Evolutionary conservation across 345 rosid species (phyloP).

Genomic region (Reutealis trisperma): DNA sequence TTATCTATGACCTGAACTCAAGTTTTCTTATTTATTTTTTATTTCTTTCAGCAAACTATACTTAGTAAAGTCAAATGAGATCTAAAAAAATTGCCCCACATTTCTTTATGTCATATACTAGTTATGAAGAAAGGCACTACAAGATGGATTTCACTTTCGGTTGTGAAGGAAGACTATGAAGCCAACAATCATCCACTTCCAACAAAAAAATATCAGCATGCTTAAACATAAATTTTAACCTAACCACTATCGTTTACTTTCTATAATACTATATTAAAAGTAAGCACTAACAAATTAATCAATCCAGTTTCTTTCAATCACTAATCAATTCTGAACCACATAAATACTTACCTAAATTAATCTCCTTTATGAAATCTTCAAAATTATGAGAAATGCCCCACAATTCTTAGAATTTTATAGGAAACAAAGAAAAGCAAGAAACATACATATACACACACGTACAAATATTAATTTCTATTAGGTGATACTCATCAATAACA

Average conservation of each 20-base stretch:
- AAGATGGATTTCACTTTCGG: constrained; percentile 3
- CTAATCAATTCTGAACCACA: no score
- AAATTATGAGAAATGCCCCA: background rate
- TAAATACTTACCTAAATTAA: no score
- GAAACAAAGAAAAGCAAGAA: no score
- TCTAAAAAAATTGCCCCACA: background rate
- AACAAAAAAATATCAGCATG: background rate
- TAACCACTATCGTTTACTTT: background rate
- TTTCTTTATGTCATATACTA: background rate
- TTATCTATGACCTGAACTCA: no score
- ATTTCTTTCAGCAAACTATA: background rate
- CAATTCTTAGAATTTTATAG: background rate
- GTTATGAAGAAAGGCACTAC: background rate
- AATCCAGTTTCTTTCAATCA: no score
- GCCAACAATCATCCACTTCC: background rate
- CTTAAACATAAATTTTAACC: background rate
- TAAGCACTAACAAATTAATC: background rate
- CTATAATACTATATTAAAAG: background rate
- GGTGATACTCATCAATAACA: no score
- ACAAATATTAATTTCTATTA: no score
- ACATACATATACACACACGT: no score
- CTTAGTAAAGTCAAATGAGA: background rate
- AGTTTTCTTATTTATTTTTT: no score
- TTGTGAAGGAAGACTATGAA: background rate
- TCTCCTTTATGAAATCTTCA: no score